Base-by-base conservation (phyloP, 2,329 filamentous ascomycete genomes). In the Phialemoniopsis sp. region DNA sequence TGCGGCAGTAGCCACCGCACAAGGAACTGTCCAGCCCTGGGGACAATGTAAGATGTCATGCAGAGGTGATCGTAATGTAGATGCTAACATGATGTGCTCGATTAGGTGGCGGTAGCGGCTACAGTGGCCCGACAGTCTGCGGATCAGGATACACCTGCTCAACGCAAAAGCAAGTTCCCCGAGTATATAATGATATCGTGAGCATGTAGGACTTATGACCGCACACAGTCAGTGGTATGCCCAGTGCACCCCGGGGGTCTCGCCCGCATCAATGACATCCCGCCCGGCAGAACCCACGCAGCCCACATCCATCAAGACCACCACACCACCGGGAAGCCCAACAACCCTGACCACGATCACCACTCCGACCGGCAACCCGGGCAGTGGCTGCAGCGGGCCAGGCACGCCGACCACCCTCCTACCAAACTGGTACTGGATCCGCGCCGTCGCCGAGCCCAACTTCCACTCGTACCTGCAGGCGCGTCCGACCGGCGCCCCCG, bases 401-500 rank as follows among this genome's bases (percentile, higher is more conserved):
- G 32, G 43, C 37, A 26, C 28, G 29, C 46, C 51, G 9, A 50
- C 49, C 5, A 73, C 67, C 3, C 61, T 77, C 3, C 64, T 71
- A 42, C 54, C 47, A 15, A 70, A 68, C 3, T 71, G 68, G 55
- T 67, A 67, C 56, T 75, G 73, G 73, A 69, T 79, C 47, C 69
- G 73, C 12, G 72, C 69, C 2, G 73, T 78, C 5, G 69, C 62
- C 29, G 55, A 63, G 0, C 75, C 74, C 15, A 76, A 78, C 54
- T 78, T 68, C 55, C 69, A 71, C 57, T 62, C 60, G 41, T 73
- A 73, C 48, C 60, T 73, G 4, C 67, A 73, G 52, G 63, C 67
- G 6, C 49, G 52, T 8, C 59, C 64, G 5, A 43, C 57, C 16
- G 55, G 57, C 39, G 38, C 60, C 1, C 53, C 67, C 4, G 67